Conservation (phyloP, 495 filamentous ascomycete species). For the Daldinia loculata region DNA sequence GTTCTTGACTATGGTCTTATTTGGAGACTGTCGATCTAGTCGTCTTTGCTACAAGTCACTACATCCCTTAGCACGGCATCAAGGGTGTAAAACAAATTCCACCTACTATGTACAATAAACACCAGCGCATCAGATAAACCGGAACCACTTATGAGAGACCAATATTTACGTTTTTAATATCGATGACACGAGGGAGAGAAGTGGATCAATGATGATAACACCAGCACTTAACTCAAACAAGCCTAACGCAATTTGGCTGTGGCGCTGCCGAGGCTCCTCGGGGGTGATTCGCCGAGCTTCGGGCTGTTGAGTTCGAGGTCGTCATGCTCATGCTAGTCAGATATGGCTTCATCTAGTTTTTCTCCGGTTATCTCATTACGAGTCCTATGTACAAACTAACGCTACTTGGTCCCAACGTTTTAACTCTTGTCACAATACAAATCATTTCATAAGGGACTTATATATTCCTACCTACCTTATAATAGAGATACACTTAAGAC, state of each 20-base stretch:
- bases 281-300: conserved; percentile 21
- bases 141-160: neutral
- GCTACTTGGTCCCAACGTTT: no score
- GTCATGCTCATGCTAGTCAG: conserved; percentile 4
- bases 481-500: no score
- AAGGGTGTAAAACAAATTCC: neutral
- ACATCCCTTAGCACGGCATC: neutral
- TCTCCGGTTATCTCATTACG: neutral
- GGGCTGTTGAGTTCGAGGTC: neutral
- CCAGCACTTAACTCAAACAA: neutral
- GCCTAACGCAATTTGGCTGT: conserved; percentile 25
- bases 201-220: conserved; percentile 29
- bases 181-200: conserved; percentile 18
- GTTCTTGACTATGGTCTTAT: no score
- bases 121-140: neutral
- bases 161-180: neutral
- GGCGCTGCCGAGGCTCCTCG: conserved; percentile 31
- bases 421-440: no score
- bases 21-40: no score
- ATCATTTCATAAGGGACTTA: no score
- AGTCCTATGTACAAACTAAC: neutral
- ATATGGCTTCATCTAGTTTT: conserved; percentile 1
- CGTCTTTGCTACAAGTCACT: neutral
- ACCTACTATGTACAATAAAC: no score
- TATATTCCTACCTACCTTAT: no score